Evolutionary conservation across 2,329 filamentous ascomycete genomes (phyloP).

Genomic region (Fusarium subglutinans): DNA sequence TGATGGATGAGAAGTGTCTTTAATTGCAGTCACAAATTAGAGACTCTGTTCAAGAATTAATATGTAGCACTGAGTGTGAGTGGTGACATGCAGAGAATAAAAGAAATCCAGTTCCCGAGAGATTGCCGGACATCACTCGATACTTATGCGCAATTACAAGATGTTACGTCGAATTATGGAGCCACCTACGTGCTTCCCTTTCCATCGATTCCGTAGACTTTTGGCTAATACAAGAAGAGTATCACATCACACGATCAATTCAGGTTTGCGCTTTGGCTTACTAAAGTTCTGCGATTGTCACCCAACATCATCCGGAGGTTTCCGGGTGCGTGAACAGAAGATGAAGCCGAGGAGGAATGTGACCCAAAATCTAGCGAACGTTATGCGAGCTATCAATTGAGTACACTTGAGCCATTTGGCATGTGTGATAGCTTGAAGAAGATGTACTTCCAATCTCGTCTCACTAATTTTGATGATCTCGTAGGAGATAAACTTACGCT

Average conservation of each 20-base stretch:
- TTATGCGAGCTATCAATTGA: background rate
- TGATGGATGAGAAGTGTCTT: background rate
- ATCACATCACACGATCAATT: background rate
- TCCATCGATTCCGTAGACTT: background rate
- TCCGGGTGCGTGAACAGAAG: background rate
- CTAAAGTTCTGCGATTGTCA: background rate
- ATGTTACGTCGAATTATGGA: background rate
- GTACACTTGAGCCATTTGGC: fast-evolving
- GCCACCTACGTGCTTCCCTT: background rate
- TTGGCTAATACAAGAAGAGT: background rate
- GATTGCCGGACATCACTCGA: background rate
- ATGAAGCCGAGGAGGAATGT: background rate
- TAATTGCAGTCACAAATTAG: background rate
- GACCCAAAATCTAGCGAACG: background rate
- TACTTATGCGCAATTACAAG: background rate
- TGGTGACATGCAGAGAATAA: background rate
- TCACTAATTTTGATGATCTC: background rate
- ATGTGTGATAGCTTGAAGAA: fast-evolving
- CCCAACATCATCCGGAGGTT: background rate
- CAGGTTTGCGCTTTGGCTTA: background rate
- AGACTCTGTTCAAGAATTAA: background rate
- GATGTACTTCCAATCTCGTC: fast-evolving
- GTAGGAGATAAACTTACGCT: no score
- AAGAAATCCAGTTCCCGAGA: background rate
- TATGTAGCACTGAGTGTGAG: fast-evolving